Base-by-base conservation (phyloP, 805 yeast species). In the Candida morakotiae region DNA sequence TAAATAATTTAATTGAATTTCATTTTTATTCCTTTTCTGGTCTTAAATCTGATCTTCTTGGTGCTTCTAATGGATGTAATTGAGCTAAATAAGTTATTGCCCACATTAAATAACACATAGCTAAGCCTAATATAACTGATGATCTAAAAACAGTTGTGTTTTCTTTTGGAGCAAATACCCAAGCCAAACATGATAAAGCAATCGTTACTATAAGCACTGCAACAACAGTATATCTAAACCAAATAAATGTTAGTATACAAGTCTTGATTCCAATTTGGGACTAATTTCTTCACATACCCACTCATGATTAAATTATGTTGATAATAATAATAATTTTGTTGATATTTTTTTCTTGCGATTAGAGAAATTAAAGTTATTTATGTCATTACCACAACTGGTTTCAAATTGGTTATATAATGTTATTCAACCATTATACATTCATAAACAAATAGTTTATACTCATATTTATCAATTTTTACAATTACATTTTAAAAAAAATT, bases 11-110 rank as follows among this genome's bases (percentile, higher is more conserved):
- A n/a, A n/a, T n/a, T n/a, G n/a, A n/a, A n/a, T n/a, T n/a, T n/a
- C n/a, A n/a, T n/a, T n/a, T n/a, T n/a, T 31, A 19, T 16, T 24
- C 27, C 20, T 17, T 30, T 59, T 88, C 96, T 8, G 94, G 95
- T 65, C 96, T 81, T 58, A 88, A 64, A 54, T 89, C 96, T 1
- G 94, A 78, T 52, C 97, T 79, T 58, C 83, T 84, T 28, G 97
- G 97, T 29, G 78, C 87, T 41, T 87, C 95, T 53, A 89, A 70
- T 5, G 97, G 97, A 62, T 89, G 96, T 41, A 89, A 68, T 58
- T 89, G 97, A 40, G 79, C 73, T 47, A 88, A 69, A 56, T 87
- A 88, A 6, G 97, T 88, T 52, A 88, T 81, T 22, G 96, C 97
- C 94, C 94, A 85, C 89, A 85, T 81, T 54, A 85, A 67, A 58